phyloP scores from a whole-genome alignment of 768 basidiomycete species.

The Naematelia aurantialba region DNA sequence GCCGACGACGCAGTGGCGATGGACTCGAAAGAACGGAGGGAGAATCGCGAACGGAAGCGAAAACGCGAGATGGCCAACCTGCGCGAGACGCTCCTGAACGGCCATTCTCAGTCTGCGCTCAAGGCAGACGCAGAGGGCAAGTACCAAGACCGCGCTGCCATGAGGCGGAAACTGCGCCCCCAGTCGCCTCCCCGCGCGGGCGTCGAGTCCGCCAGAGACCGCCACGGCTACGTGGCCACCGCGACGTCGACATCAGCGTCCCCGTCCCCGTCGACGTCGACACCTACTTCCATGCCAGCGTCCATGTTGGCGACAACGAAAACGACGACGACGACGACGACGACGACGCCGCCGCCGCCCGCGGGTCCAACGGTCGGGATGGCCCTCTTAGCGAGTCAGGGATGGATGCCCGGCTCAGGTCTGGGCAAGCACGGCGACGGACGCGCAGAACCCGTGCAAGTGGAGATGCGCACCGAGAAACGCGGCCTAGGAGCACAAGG shows the following conservation, averaged over 20 bases:
- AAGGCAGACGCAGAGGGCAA: neutral
- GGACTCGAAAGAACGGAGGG: constrained; percentile 26
- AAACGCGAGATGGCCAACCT: constrained; percentile 35
- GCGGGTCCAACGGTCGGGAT: neutral
- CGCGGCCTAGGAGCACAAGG: constrained; percentile 30
- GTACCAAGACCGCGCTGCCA: constrained; percentile 43
- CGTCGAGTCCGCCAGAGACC: neutral
- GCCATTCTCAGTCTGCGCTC: no score
- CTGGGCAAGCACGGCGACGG: constrained; percentile 30
- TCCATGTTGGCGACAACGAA: constrained; percentile 2
- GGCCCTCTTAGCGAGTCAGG: constrained; percentile 26
- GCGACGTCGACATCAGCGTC: no score
- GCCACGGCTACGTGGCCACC: no score
- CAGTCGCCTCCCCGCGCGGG: constrained; percentile 7
- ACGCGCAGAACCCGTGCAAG: constrained; percentile 23
- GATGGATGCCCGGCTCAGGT: constrained; percentile 37
- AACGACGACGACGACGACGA: no score
- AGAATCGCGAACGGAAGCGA: constrained; percentile 30
- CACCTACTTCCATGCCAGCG: neutral
- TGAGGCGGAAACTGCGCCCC: constrained; percentile 33
- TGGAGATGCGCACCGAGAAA: constrained; percentile 29
- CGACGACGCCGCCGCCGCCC: neutral
- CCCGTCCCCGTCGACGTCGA: neutral
- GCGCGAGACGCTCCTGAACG: constrained; percentile 22
- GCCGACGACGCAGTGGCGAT: constrained; percentile 7